Conservation (phyloP, 2,329 filamentous ascomycete species). For the Ascosphaera apis region DNA sequence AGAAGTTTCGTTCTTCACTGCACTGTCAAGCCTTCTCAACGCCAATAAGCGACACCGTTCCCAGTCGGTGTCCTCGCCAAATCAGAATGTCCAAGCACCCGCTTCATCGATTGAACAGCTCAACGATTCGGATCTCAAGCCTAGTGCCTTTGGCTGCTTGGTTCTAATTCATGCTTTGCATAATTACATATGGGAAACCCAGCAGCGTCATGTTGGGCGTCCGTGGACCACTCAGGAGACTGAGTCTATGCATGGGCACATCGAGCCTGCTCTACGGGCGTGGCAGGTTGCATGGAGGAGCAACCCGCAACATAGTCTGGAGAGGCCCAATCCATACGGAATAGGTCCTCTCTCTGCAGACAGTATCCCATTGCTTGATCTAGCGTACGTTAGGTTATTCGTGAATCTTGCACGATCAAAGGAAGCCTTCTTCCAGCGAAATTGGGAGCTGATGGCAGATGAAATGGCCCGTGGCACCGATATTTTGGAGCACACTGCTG, state of each 20-base stretch:
- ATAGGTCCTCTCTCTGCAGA: slow-evolving; percentile 68
- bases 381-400: slow-evolving; percentile 80
- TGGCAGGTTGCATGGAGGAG: slow-evolving; percentile 87
- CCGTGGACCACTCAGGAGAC: slow-evolving; percentile 83
- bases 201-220: slow-evolving; percentile 68
- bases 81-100: slow-evolving; percentile 21
- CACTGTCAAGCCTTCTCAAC: slow-evolving; percentile 57
- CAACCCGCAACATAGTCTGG: slow-evolving; percentile 62
- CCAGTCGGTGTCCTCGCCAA: slow-evolving; percentile 13
- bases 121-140: slow-evolving; percentile 41
- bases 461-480: slow-evolving; percentile 62
- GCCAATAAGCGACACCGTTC: slow-evolving; percentile 42
- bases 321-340: slow-evolving; percentile 65
- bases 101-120: slow-evolving; percentile 25
- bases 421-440: slow-evolving; percentile 80
- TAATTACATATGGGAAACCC: slow-evolving; percentile 96
- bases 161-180: slow-evolving; percentile 85
- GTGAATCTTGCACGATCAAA: slow-evolving; percentile 84
- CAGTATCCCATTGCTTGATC: slow-evolving; percentile 69
- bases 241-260: slow-evolving; percentile 86
- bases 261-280: slow-evolving; percentile 77
- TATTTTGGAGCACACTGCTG: slow-evolving; percentile 46
- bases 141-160: slow-evolving; percentile 79
- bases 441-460: slow-evolving; percentile 78
- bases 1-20: slow-evolving; percentile 55